A percentile compares a stretch with the other conserved stretches of the same genome.
Evolutionary conservation across 1,284 basidiomycete species (phyloP).

Genomic region (Violaceomyces palustris): DNA sequence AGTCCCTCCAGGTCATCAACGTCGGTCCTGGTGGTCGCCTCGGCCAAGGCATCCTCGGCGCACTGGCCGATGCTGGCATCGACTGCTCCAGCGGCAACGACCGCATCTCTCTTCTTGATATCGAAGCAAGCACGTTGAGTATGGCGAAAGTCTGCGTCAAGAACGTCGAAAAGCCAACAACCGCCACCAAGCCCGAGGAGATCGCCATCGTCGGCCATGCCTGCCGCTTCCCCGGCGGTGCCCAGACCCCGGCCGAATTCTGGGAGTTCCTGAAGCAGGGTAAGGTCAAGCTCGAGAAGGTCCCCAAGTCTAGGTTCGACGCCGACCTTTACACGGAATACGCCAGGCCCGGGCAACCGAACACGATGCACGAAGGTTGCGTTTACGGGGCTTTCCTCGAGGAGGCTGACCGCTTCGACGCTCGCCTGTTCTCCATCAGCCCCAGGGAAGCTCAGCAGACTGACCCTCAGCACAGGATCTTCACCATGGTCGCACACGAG

Average conservation of each 20-base stretch:
- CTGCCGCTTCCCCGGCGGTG: slow-evolving; percentile 24
- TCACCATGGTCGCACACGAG: slow-evolving; percentile 17
- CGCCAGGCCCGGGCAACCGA: slow-evolving; percentile 1
- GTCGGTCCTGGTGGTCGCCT: too few species aligned
- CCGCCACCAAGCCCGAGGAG: too few species aligned
- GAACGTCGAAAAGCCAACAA: too few species aligned
- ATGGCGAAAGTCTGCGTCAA: too few species aligned
- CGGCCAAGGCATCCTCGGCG: too few species aligned
- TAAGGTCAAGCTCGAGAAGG: slow-evolving; percentile 12
- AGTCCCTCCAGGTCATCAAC: too few species aligned
- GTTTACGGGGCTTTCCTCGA: slow-evolving; percentile 24
- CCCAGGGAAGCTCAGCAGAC: slow-evolving; percentile 11
- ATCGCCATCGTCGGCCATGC: slow-evolving; percentile 32
- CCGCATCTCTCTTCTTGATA: too few species aligned
- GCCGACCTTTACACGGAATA: slow-evolving; percentile 33
- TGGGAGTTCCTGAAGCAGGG: slow-evolving; percentile 25
- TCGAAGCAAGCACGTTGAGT: too few species aligned
- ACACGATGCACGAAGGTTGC: slow-evolving; percentile 26
- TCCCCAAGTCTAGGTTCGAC: too few species aligned
- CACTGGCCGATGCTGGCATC: too few species aligned
- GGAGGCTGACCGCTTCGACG: slow-evolving; percentile 16
- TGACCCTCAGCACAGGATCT: slow-evolving; percentile 30
- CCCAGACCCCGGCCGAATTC: slow-evolving; percentile 18
- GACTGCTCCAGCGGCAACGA: too few species aligned
- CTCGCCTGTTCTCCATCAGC: slow-evolving; percentile 7